Conservation (phyloP, 192 early-diverging fungal species). For the Coemansia umbellata region DNA sequence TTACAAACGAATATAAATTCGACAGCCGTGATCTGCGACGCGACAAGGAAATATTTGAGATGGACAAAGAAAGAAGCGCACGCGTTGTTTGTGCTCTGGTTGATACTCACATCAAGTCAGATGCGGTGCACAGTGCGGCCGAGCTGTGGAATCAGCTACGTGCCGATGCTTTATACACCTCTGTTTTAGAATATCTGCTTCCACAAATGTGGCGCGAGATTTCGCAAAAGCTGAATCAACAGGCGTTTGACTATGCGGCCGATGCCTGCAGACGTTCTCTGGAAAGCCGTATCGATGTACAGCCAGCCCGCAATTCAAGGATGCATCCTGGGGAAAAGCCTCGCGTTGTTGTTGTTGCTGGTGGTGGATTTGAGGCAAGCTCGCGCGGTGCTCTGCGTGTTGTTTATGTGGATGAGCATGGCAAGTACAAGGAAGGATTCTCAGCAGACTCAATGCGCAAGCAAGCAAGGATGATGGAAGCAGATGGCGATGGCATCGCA, state of each 20-base stretch:
- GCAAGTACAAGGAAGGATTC: constrained; percentile 61
- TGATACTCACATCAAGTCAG: constrained; percentile 11
- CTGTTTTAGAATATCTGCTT: constrained; percentile 64
- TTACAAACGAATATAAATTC: constrained; percentile 31
- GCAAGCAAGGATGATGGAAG: neutral
- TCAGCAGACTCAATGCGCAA: constrained; percentile 58
- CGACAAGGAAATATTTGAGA: constrained; percentile 24
- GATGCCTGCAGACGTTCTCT: constrained; percentile 60
- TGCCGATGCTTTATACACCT: constrained; percentile 56
- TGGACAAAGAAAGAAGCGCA: constrained; percentile 24
- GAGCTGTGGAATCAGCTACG: constrained; percentile 77
- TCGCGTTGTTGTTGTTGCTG: constrained; percentile 41
- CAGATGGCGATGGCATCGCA: constrained; percentile 29
- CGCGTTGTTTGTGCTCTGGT: constrained; percentile 12
- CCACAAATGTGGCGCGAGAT: constrained; percentile 71
- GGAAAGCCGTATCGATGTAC: constrained; percentile 52
- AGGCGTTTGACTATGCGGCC: constrained; percentile 69
- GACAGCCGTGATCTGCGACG: constrained; percentile 1
- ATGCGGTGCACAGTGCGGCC: constrained; percentile 49
- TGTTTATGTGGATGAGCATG: constrained; percentile 73
- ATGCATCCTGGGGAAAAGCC: constrained; percentile 8
- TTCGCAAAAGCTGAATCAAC: constrained; percentile 66
- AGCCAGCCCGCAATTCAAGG: constrained; percentile 13
- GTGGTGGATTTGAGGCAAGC: constrained; percentile 46
- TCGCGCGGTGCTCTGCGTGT: constrained; percentile 51